phyloP scores from a whole-genome alignment of 371 early-diverging fungal species.

The Mucor sp. region DNA sequence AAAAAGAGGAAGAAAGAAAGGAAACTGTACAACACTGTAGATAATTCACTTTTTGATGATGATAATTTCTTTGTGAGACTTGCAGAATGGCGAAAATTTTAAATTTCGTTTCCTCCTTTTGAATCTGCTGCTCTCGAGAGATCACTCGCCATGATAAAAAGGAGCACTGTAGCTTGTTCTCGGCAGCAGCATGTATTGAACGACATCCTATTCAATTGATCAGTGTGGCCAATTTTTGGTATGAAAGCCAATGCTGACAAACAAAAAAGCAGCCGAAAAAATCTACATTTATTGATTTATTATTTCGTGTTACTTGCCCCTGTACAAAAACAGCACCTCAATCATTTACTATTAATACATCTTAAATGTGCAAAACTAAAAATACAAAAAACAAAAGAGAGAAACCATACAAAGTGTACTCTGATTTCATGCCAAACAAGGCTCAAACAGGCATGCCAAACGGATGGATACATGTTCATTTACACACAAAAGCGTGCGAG shows the following conservation, averaged over 20 bases:
- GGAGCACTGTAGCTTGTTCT: no score
- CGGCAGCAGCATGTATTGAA: no score
- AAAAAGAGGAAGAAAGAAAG: not conserved
- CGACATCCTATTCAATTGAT: no score
- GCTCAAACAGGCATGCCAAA: no score
- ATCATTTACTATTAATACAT: not conserved
- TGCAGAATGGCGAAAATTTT: not conserved
- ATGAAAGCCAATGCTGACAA: not conserved
- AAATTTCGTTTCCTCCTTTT: not conserved
- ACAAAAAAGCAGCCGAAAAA: not conserved
- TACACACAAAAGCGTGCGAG: no score
- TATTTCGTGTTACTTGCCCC: constrained; percentile 1
- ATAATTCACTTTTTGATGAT: not conserved
- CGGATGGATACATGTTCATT: no score
- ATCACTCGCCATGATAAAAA: not conserved
- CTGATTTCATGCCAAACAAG: no score
- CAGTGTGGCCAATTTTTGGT: not conserved
- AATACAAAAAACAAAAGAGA: not conserved
- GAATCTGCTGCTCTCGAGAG: not conserved
- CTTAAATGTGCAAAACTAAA: no score
- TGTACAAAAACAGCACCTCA: not conserved
- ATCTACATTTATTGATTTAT: not conserved
- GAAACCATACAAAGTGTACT: not conserved
- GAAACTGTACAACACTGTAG: not conserved
- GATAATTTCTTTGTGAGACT: constrained; percentile 16